A percentile compares a stretch with the other conserved stretches of the same genome.
phyloP scores from a whole-genome alignment of 2,329 filamentous ascomycete species.

The Penicillium janthinellum region DNA sequence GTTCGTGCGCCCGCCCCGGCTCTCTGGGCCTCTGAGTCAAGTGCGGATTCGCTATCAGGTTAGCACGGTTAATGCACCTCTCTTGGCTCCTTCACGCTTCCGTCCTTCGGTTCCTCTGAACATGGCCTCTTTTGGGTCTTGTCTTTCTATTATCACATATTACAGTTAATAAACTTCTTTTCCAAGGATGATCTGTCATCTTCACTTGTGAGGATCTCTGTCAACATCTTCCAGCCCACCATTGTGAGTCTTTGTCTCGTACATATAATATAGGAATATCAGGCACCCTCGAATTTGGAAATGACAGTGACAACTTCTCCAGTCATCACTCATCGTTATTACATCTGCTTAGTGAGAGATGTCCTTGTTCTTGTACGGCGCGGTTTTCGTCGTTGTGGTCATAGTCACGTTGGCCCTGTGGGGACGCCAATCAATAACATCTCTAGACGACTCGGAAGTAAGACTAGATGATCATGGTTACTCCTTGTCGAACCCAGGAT shows the following conservation, averaged over 20 bases:
- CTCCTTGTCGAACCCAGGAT: neutral
- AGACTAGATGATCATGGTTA: too few species aligned
- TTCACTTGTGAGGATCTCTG: neutral
- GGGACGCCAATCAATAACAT: neutral
- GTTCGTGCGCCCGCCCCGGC: too few species aligned
- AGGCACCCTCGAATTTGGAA: neutral
- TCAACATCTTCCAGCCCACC: neutral
- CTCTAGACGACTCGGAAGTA: neutral
- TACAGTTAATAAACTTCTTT: too few species aligned
- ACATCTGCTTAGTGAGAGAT: neutral
- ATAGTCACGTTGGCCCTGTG: too few species aligned
- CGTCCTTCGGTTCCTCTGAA: too few species aligned
- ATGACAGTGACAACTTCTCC: neutral
- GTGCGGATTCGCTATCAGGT: neutral
- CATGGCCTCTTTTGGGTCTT: too few species aligned
- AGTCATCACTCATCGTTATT: too few species aligned
- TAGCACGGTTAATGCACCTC: neutral
- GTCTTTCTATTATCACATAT: neutral
- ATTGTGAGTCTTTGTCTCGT: neutral
- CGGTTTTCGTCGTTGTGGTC: neutral
- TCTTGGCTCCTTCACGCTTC: too few species aligned
- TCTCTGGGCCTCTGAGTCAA: neutral
- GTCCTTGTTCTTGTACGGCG: neutral
- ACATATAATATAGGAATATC: neutral
- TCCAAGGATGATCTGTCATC: neutral